A percentile compares a stretch with the other conserved stretches of the same genome.
These are phyloP conservation scores for Xylariaceae sp. DNA, from an alignment of 2,329 filamentous ascomycete species.

Conservation along the genomic window DNA sequence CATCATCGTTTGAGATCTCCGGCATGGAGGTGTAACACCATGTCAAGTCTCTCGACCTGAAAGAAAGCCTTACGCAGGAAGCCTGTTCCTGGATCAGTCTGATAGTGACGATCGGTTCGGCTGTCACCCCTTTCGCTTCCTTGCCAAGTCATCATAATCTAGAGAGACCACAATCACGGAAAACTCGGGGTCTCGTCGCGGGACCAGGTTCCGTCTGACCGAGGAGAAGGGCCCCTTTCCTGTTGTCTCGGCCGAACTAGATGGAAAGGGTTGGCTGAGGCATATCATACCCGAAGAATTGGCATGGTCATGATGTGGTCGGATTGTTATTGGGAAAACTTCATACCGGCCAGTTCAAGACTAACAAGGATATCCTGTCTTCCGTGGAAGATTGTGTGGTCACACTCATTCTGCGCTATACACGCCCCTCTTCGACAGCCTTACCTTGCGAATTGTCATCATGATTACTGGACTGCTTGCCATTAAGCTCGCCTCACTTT, in stretches of 20 bases:
- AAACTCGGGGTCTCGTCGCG: slow-evolving; percentile 35
- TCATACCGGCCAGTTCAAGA: slow-evolving; percentile 22
- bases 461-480: not conserved
- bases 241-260: slow-evolving; percentile 31
- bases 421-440: not conserved
- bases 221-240: slow-evolving; percentile 28
- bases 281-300: slow-evolving; percentile 21
- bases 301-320: slow-evolving; percentile 30
- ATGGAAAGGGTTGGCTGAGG: slow-evolving; percentile 32
- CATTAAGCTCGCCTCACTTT: too few species aligned
- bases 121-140: slow-evolving; percentile 37
- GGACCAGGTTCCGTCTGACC: slow-evolving; percentile 30
- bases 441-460: slow-evolving; percentile 23
- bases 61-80: not conserved
- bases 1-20: too few species aligned
- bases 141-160: slow-evolving; percentile 31
- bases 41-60: too few species aligned
- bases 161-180: slow-evolving; percentile 36
- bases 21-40: too few species aligned
- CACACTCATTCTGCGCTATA: too few species aligned
- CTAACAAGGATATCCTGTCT: too few species aligned
- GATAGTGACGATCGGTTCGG: slow-evolving; percentile 27
- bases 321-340: slow-evolving; percentile 40
- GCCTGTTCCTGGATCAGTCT: not conserved
- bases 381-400: too few species aligned